phyloP scores from a whole-genome alignment of 768 basidiomycete genomes.

The Suillus weaverae region DNA sequence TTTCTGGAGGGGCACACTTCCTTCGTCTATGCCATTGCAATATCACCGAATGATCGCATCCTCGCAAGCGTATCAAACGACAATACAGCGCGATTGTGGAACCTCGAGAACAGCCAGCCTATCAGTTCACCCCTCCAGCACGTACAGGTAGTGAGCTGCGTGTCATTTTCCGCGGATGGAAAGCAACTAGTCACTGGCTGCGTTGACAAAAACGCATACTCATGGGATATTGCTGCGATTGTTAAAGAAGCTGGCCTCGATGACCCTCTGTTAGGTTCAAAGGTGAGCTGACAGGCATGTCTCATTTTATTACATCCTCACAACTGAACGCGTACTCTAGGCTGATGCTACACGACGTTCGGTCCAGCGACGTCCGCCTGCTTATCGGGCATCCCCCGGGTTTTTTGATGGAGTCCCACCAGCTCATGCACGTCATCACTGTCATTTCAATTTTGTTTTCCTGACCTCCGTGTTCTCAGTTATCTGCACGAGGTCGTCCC shows the following conservation, averaged over 20 bases:
- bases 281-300: too few relatives aligned
- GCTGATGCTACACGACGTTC: neutral
- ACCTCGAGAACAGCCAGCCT: too few relatives aligned
- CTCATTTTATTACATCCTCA: too few relatives aligned
- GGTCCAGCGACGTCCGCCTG: neutral
- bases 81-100: too few relatives aligned
- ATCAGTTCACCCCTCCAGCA: neutral
- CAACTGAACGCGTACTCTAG: neutral
- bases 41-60: too few relatives aligned
- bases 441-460: neutral
- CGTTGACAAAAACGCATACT: neutral
- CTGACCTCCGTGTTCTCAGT: neutral
- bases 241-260: too few relatives aligned
- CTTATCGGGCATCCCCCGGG: neutral
- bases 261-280: too few relatives aligned
- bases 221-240: neutral
- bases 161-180: neutral
- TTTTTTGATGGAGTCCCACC: neutral
- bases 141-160: neutral
- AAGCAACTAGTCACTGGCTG: neutral
- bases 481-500: neutral
- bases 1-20: too few relatives aligned
- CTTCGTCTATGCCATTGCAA: too few relatives aligned
- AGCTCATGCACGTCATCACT: neutral
- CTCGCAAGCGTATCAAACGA: too few relatives aligned